Conservation (phyloP, 1,284 basidiomycete genomes). For the Vanrija sp. region DNA sequence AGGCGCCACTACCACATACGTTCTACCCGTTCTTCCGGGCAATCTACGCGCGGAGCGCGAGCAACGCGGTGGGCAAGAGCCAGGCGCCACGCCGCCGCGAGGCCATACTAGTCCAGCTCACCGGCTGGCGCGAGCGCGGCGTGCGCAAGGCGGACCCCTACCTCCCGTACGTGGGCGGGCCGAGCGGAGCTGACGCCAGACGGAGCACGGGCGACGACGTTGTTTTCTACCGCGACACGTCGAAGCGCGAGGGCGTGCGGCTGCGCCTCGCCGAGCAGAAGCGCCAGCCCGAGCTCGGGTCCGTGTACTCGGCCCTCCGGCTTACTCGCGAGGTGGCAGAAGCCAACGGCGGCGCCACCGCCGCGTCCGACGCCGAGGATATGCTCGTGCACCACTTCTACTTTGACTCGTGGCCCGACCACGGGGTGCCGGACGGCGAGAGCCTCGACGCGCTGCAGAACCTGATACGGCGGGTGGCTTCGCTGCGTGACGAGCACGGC, state of each 20-base stretch:
- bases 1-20: slow-evolving; percentile 38
- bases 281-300: slow-evolving; percentile 2
- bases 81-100: neutral
- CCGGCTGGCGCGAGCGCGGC: slow-evolving; percentile 38
- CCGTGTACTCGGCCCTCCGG: slow-evolving; percentile 15
- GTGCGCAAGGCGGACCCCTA: slow-evolving; percentile 41
- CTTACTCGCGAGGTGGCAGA: no score
- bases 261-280: neutral
- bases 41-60: slow-evolving; percentile 25
- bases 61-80: neutral
- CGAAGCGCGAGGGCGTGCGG: neutral
- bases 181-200: neutral
- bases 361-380: neutral
- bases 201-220: neutral
- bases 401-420: slow-evolving; percentile 44
- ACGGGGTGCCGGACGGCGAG: slow-evolving; percentile 37
- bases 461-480: slow-evolving; percentile 17
- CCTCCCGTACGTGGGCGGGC: slow-evolving; percentile 22
- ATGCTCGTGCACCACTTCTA: slow-evolving; percentile 35
- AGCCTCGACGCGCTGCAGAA: slow-evolving; percentile 22
- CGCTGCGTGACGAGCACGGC: slow-evolving; percentile 17
- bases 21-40: slow-evolving; percentile 36
- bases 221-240: neutral
- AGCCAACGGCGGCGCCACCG: neutral
- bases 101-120: slow-evolving; percentile 42